phyloP scores from a whole-genome alignment of 805 yeast genomes.

The Osmozyma mogii region DNA sequence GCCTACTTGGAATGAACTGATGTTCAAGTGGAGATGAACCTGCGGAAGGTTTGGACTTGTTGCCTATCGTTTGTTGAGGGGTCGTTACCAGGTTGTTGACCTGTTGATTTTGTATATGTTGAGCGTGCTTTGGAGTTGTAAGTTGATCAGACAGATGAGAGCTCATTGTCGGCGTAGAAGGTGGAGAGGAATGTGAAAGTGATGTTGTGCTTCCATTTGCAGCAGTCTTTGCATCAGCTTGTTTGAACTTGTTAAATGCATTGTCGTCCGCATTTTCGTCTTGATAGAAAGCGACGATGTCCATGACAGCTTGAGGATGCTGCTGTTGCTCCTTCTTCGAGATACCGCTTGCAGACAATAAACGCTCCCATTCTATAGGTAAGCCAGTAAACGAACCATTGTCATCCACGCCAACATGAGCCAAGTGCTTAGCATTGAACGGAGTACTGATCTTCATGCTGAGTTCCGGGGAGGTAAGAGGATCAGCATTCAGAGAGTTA shows the following conservation, averaged over 20 bases:
- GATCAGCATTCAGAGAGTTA: background rate
- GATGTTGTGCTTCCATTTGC: background rate
- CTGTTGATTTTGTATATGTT: conserved; percentile 1
- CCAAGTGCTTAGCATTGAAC: conserved; percentile 80
- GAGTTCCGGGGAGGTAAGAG: conserved; percentile 10
- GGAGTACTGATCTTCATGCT: conserved; percentile 78
- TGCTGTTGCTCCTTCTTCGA: conserved; percentile 81
- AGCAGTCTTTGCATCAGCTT: conserved; percentile 10
- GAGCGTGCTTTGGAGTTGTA: conserved; percentile 3
- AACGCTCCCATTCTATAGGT: conserved; percentile 87
- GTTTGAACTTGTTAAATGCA: conserved; percentile 37
- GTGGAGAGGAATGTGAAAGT: conserved; percentile 19
- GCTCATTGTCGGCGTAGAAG: conserved; percentile 18
- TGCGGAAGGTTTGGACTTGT: no score
- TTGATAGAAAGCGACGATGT: conserved; percentile 79
- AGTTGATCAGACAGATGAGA: conserved; percentile 7
- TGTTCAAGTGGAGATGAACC: no score
- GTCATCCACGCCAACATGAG: conserved; percentile 88
- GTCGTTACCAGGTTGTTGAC: background rate
- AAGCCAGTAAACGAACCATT: conserved; percentile 87
- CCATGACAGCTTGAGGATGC: conserved; percentile 91
- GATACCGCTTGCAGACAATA: conserved; percentile 79
- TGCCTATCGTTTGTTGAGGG: background rate
- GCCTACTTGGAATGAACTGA: conserved; percentile 57
- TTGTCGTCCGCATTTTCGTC: conserved; percentile 41